Conservation (phyloP, 345 rosid genomes). For the sweet orange (Citrus sinensis) region DNA sequence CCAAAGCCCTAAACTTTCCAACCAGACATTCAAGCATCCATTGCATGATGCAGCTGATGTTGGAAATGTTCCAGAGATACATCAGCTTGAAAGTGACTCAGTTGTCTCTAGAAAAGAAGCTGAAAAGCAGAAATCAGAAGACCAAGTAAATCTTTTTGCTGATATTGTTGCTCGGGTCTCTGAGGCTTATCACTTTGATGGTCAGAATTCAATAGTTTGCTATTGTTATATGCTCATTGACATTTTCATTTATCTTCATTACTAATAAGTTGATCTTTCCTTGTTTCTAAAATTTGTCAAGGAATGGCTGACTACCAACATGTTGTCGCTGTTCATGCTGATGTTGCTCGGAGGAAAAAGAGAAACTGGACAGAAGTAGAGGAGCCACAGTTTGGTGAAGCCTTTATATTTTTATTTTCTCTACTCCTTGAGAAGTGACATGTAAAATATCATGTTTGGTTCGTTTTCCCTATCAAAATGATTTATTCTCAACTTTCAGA, state of each 20-base stretch:
- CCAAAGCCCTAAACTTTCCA: constrained; percentile 19
- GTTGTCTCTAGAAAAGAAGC: constrained; percentile 23
- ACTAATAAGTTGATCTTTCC: constrained; percentile 2
- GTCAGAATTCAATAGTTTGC: constrained; percentile 28
- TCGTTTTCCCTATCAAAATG: not conserved
- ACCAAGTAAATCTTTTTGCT: constrained; percentile 42
- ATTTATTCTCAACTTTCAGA: constrained; percentile 30
- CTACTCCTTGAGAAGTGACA: not conserved
- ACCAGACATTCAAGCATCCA: constrained; percentile 3
- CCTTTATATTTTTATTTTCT: not conserved
- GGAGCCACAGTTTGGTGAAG: constrained; percentile 46
- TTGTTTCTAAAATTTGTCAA: constrained; percentile 20
- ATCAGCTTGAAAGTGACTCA: constrained; percentile 12
- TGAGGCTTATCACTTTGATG: constrained; percentile 72
- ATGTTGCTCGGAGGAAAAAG: constrained; percentile 60
- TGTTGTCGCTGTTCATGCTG: constrained; percentile 83
- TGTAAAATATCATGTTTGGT: not conserved
- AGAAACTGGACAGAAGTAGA: constrained; percentile 59
- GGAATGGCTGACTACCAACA: constrained; percentile 98
- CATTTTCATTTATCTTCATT: not conserved
- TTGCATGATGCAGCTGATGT: constrained; percentile 10
- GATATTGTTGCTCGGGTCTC: constrained; percentile 67
- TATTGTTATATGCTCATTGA: not conserved
- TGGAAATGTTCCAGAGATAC: constrained; percentile 5
- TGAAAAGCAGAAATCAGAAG: constrained; percentile 24